phyloP scores from a whole-genome alignment of 352 stramenopile genomes.

The Pythium dissotocum region DNA sequence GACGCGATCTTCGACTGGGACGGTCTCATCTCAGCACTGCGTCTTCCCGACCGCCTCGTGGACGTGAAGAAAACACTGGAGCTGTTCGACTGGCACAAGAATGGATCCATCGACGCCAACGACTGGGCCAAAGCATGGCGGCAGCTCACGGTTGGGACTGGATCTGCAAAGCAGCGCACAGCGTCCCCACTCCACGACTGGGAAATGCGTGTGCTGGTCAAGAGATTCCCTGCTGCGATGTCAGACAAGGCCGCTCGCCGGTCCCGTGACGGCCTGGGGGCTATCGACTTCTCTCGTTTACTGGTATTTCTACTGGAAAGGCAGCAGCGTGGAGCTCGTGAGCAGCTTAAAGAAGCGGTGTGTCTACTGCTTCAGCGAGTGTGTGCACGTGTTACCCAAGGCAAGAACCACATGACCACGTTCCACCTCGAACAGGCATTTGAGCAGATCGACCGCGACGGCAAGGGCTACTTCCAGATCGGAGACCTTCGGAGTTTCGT shows the following conservation, averaged over 20 bases:
- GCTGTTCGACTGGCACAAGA: conserved; percentile 47
- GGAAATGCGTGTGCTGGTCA: conserved; percentile 42
- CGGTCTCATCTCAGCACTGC: conserved; percentile 23
- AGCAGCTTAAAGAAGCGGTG: conserved; percentile 29
- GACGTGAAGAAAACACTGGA: conserved; percentile 50
- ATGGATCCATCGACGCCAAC: conserved; percentile 35
- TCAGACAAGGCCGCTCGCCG: background rate
- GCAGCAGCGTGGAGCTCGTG: conserved; percentile 32
- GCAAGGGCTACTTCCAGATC: conserved; percentile 49
- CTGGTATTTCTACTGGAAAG: conserved; percentile 50
- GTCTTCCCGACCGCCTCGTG: conserved; percentile 38
- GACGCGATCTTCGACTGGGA: conserved; percentile 52
- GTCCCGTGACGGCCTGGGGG: background rate
- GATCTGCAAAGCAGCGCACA: background rate
- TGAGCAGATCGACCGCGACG: conserved; percentile 34
- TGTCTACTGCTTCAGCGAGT: conserved; percentile 28
- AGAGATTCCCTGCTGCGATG: conserved; percentile 29
- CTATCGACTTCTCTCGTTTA: conserved; percentile 50
- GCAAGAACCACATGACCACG: conserved; percentile 24
- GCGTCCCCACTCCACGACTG: conserved; percentile 32
- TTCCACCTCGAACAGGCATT: conserved; percentile 40
- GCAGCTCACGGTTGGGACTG: conserved; percentile 8
- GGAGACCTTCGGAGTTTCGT: conserved; percentile 33
- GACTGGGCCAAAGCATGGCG: conserved; percentile 59
- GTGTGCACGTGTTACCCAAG: conserved; percentile 9